Conservation (phyloP, 106 monocot genomes). For the Platanthera guangdongensis region DNA sequence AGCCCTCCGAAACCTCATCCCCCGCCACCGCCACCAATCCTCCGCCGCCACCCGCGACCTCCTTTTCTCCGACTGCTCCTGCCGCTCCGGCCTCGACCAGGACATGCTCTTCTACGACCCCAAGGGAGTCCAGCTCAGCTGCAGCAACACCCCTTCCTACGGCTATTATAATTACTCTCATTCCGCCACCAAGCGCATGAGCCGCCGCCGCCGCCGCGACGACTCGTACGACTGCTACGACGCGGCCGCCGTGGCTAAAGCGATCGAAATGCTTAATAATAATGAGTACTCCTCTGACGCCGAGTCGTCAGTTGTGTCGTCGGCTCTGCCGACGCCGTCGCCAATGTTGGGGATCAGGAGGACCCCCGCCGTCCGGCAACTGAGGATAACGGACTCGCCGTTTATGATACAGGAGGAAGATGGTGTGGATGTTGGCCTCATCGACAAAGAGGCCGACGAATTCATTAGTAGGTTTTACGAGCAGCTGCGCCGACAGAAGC, state of each 20-base stretch:
- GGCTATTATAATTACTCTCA: background rate
- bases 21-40: conserved; percentile 9
- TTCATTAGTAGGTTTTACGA: conserved; percentile 65
- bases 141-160: conserved; percentile 55
- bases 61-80: conserved; percentile 14
- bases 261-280: conserved; percentile 7
- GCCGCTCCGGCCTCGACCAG: conserved; percentile 22
- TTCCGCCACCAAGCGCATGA: background rate
- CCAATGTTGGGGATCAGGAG: conserved; percentile 6
- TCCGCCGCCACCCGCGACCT: background rate
- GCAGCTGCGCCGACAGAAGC: conserved; percentile 46
- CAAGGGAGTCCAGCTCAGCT: conserved; percentile 61
- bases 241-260: conserved; percentile 6
- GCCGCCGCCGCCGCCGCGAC: background rate
- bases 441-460: conserved; percentile 44
- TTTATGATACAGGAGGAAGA: conserved; percentile 25
- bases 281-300: background rate
- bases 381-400: conserved; percentile 51
- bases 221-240: conserved; percentile 3
- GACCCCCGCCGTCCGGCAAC: conserved; percentile 17
- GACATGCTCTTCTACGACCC: conserved; percentile 33
- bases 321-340: conserved; percentile 11
- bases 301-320: background rate
- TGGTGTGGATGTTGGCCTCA: conserved; percentile 2
- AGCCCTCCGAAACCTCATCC: conserved; percentile 24